Percentiles rank a stretch among this genome's conserved stretches.
Evolutionary conservation across 139 green algal genomes (phyloP).

Genomic region (Asterochloris erici): DNA sequence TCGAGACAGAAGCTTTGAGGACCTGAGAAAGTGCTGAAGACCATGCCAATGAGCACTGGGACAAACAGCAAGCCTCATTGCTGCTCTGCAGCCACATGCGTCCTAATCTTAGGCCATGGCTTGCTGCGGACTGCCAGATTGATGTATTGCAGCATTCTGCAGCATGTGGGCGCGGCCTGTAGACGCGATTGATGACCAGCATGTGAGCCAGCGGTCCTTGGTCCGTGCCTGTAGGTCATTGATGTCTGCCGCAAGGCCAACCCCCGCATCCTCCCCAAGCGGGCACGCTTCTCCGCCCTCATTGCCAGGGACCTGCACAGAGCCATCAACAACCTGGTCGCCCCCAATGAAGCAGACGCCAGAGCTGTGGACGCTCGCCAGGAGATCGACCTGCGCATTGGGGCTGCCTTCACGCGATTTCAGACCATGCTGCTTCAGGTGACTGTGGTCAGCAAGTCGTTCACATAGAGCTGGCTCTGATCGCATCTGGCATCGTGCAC

Average conservation of each 20-base stretch:
- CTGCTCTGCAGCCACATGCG: background rate
- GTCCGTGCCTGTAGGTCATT: slow-evolving; percentile 54
- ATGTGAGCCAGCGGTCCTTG: no score
- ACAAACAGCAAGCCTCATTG: background rate
- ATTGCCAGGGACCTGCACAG: slow-evolving; percentile 61
- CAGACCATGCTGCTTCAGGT: slow-evolving; percentile 92
- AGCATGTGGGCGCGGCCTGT: no score
- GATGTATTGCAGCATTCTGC: no score
- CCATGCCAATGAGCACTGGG: background rate
- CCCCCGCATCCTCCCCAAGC: slow-evolving; percentile 57
- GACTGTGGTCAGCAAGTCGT: background rate
- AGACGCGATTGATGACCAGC: no score
- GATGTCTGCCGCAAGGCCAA: slow-evolving; percentile 75
- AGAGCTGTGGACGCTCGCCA: slow-evolving; percentile 88
- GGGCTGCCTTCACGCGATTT: slow-evolving; percentile 94
- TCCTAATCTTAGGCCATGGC: background rate
- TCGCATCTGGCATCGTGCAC: no score
- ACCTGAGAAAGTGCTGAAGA: background rate
- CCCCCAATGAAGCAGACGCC: slow-evolving; percentile 74
- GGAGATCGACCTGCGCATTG: slow-evolving; percentile 96
- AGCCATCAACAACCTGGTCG: slow-evolving; percentile 54
- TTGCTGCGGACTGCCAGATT: no score
- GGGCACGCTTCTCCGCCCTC: slow-evolving; percentile 89
- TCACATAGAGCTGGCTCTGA: background rate
- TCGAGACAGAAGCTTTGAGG: no score